Conservation (phyloP, 768 basidiomycete genomes). For the Amanita pseudoporphyria region DNA sequence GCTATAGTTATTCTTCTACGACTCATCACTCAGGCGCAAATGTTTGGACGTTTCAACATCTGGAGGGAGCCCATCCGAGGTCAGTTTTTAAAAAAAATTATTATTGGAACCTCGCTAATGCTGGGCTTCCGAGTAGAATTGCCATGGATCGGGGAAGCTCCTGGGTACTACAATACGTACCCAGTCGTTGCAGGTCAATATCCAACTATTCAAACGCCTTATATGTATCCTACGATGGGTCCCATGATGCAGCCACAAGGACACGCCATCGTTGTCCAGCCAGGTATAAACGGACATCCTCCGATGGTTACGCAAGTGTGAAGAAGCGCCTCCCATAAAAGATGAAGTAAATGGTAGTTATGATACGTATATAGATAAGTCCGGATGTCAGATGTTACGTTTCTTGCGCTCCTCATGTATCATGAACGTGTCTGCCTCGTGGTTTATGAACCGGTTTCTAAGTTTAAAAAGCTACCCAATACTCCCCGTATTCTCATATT, state of each 20-base stretch:
- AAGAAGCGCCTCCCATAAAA: background rate
- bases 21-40: slow-evolving; percentile 46
- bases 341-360: background rate
- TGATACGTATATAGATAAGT: background rate
- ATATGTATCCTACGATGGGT: slow-evolving; percentile 11
- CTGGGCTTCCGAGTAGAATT: slow-evolving; percentile 33
- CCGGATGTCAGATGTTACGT: background rate
- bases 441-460: background rate
- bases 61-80: slow-evolving; percentile 52
- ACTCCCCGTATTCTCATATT: background rate
- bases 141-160: slow-evolving; percentile 69
- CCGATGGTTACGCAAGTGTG: slow-evolving; percentile 50
- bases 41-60: slow-evolving; percentile 41
- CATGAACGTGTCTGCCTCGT: slow-evolving; percentile 14
- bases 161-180: slow-evolving; percentile 46
- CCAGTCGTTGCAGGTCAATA: slow-evolving; percentile 15
- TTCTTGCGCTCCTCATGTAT: slow-evolving; percentile 6
- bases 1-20: slow-evolving; percentile 48
- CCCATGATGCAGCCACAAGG: slow-evolving; percentile 31
- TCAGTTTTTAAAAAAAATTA: slow-evolving; percentile 12
- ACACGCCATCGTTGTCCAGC: slow-evolving; percentile 61
- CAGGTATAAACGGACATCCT: slow-evolving; percentile 47
- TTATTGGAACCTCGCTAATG: no score
- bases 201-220: slow-evolving; percentile 24
- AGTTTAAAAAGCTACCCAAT: background rate